Base-by-base conservation (phyloP, 345 rosid species). In the Aquilaria sinensis region DNA sequence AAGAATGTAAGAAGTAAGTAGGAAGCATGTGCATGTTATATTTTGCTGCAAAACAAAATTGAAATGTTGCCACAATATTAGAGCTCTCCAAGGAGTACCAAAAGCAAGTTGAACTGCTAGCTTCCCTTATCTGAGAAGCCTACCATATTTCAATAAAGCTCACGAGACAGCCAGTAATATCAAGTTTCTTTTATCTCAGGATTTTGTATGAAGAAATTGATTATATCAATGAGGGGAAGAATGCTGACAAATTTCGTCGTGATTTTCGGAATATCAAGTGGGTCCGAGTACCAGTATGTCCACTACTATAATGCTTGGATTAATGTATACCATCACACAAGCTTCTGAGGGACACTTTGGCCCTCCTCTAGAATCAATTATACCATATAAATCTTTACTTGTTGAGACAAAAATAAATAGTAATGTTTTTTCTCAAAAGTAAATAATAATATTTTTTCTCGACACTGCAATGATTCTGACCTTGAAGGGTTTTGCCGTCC, bases 201-300 rank as follows among this genome's bases (percentile, higher is more conserved):
- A 89, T 87, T 62, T 75, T 93, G 84, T 90, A 87, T 70, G 75
- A 89, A 78, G 98, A 93, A 72, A 90, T 93, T 68, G 98, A 93
- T 73, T 90, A 93, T 60, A 86, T 93, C 65, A 93, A 93, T 61
- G 98, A 93, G 80, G 98, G 96, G 53, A 90, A 83, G 77, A 93
- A 90, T 74, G 97, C 92, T 1, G 98, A 93, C 72, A 86, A 71
- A 68, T 88, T 93, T 78, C 79, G 96, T 15, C 77, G 96, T 67
- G 96, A 93, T 80, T 93, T 87, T 69, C 84, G 98, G 75, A 93
- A 93, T 64, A 47, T 78, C 52, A 90, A 85, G 80, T 93, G 98
- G 98, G 94, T 93, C 67, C 85, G 97, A 34, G 87, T 93, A 61
- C 98, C 97, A 47, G 98, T 90, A 84, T 55, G 96, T 80, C 73